Percentiles rank a stretch among this genome's conserved stretches.
Conservation (phyloP, 2,329 filamentous ascomycete species). For the Coleophoma cylindrospora region DNA sequence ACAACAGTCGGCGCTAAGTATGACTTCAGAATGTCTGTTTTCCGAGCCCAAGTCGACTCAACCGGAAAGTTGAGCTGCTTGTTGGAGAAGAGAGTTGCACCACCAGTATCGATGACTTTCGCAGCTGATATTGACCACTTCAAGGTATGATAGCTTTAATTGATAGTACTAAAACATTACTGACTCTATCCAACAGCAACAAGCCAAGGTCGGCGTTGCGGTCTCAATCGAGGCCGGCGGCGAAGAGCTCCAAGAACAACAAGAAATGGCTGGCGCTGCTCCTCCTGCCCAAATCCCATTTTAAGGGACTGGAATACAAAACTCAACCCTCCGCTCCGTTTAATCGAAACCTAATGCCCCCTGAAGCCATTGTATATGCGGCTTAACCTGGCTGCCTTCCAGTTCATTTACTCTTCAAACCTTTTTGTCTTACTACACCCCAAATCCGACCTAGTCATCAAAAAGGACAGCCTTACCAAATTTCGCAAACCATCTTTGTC, state of each 20-base stretch:
- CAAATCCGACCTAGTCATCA: too few relatives aligned
- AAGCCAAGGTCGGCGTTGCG: conserved; percentile 89
- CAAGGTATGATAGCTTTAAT: conserved; percentile 58
- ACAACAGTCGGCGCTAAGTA: conserved; percentile 96
- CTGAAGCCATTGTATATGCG: neutral
- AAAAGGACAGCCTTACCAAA: too few relatives aligned
- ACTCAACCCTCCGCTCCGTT: neutral
- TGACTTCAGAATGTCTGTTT: conserved; percentile 92
- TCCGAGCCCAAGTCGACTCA: conserved; percentile 94
- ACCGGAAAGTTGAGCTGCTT: conserved; percentile 89
- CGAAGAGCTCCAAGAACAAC: conserved; percentile 84
- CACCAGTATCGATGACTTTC: conserved; percentile 89
- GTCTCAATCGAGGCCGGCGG: conserved; percentile 84
- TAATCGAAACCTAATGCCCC: neutral
- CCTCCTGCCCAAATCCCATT: conserved; percentile 51
- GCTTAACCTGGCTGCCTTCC: too few relatives aligned
- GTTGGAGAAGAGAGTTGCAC: conserved; percentile 92
- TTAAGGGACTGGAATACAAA: conserved; percentile 34
- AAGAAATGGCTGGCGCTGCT: conserved; percentile 53
- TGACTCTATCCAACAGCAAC: conserved; percentile 55
- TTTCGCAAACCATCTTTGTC: too few relatives aligned
- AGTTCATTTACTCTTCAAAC: too few relatives aligned
- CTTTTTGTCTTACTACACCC: too few relatives aligned
- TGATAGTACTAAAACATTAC: too few relatives aligned
- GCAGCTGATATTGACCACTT: conserved; percentile 94